These are phyloP conservation scores for Chenopodium suecicum DNA, from an alignment of 148 eudicot species.

Conservation along the genomic window DNA sequence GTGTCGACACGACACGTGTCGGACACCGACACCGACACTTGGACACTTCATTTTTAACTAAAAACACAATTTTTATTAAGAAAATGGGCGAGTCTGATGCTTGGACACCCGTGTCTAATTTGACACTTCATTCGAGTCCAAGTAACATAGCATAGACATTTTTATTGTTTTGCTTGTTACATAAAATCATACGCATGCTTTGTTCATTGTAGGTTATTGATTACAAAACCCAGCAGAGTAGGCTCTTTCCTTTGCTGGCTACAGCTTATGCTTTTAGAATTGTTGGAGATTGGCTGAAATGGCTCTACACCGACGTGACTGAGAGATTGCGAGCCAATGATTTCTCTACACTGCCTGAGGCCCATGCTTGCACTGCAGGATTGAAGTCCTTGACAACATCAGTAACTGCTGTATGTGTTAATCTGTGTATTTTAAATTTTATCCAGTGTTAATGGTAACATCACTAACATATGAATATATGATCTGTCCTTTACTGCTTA, in stretches of 20 bases:
- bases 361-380: conserved; percentile 98
- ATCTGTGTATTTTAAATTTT: background rate
- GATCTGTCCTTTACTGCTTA: background rate
- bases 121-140: too few relatives aligned
- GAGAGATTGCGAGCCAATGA: conserved; percentile 79
- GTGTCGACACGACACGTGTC: too few relatives aligned
- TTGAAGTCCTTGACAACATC: conserved; percentile 92
- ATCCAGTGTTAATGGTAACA: background rate
- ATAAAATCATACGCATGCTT: background rate
- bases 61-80: too few relatives aligned
- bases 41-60: too few relatives aligned
- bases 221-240: conserved; percentile 93
- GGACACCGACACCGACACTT: too few relatives aligned
- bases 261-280: conserved; percentile 96
- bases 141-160: background rate
- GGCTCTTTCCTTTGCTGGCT: conserved; percentile 96
- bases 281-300: conserved; percentile 90
- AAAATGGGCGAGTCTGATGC: too few relatives aligned
- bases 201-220: conserved; percentile 71
- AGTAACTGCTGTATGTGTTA: conserved; percentile 74
- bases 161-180: background rate
- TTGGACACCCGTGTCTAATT: too few relatives aligned
- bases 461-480: too few relatives aligned
- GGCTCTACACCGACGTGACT: conserved; percentile 91
- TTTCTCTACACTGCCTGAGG: conserved; percentile 94